Base-by-base conservation (phyloP, 2,329 filamentous ascomycete genomes). In the Aspergillus neotritici region DNA sequence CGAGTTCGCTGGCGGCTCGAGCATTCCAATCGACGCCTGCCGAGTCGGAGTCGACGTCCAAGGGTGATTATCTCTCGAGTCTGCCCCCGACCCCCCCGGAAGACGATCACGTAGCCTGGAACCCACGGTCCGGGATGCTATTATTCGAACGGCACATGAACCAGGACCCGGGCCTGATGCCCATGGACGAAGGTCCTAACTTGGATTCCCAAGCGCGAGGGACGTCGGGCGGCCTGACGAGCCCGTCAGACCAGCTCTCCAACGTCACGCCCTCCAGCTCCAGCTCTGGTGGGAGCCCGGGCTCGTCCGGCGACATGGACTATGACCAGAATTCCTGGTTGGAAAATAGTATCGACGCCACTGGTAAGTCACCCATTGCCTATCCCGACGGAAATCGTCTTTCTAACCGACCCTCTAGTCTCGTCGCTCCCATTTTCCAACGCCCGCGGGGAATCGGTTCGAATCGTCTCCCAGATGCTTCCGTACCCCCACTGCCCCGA, bases 381-480 rank as follows among this genome's bases (percentile, higher is more conserved):
- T 15, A 13, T 17, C 11, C 16, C 29, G 4, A 6, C n/a, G 16
- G 6, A 34, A 21, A 3, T 10, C 5, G 9, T 17, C 13, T 28
- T 21, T 33, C 46, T 43, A 44, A 51, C 44, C 11, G 43, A 31
- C 12, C 36, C 8, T 30, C 28, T 31, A 62, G 67, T 63, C 4
- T 65, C 73, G 46, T 71, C 59, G 31, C 61, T 65, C n/a, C 55
- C 55, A 3, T 51, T 60, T n/a, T 63, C 65, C 1, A 66, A 64
- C 38, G 52, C 50, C 28, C 60, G 55, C 43, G 56, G 57, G n/a
- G 65, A 70, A 48, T 69, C 73, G 14, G 65, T 82, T 39, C 76
- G 75, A 52, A 70, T 82, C 29, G 70, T 82, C 14, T 80, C 78
- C 11, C 79, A 83, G 53, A 79, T 78, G 13, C 66, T 82, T 9